Conservation (phyloP, 2,329 filamentous ascomycete species). For the Celoporthe dispersa region DNA sequence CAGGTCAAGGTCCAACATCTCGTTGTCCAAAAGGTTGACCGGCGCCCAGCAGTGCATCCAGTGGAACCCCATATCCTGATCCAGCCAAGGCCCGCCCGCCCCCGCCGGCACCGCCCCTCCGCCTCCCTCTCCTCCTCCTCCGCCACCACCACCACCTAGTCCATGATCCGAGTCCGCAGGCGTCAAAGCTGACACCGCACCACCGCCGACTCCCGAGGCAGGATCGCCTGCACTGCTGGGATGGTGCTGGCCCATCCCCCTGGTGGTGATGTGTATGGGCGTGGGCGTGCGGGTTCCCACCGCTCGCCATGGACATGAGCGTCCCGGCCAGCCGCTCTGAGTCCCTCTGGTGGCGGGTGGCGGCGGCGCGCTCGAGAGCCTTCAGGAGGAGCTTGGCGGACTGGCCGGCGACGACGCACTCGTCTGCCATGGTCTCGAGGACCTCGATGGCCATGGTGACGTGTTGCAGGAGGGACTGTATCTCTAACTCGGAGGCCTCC, state of each 20-base stretch:
- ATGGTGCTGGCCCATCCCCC: background rate
- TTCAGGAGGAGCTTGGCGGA: slow-evolving; percentile 36
- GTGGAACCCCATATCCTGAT: slow-evolving; percentile 30
- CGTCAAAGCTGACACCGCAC: background rate
- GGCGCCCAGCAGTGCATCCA: slow-evolving; percentile 36
- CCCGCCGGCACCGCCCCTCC: background rate
- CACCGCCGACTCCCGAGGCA: background rate
- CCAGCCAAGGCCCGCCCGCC: slow-evolving; percentile 13
- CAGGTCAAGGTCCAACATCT: slow-evolving; percentile 33
- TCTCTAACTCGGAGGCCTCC: slow-evolving; percentile 31
- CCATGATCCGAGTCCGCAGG: background rate
- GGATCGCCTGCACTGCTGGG: background rate
- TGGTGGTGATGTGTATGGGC: background rate
- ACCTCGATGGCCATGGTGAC: slow-evolving; percentile 33
- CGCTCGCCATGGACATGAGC: slow-evolving; percentile 25
- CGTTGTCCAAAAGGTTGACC: slow-evolving; percentile 34
- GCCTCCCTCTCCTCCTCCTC: background rate
- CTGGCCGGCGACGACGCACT: slow-evolving; percentile 35
- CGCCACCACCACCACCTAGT: background rate
- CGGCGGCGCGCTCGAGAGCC: slow-evolving; percentile 32
- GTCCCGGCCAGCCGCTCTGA: slow-evolving; percentile 27
- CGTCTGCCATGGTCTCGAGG: slow-evolving; percentile 29
- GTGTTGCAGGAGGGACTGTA: slow-evolving; percentile 30
- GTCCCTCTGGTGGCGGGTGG: slow-evolving; percentile 28
- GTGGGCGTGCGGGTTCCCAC: background rate